These are phyloP conservation scores for Xylariaceae sp. DNA, from an alignment of 2,329 filamentous ascomycete species.

Conservation along the genomic window DNA sequence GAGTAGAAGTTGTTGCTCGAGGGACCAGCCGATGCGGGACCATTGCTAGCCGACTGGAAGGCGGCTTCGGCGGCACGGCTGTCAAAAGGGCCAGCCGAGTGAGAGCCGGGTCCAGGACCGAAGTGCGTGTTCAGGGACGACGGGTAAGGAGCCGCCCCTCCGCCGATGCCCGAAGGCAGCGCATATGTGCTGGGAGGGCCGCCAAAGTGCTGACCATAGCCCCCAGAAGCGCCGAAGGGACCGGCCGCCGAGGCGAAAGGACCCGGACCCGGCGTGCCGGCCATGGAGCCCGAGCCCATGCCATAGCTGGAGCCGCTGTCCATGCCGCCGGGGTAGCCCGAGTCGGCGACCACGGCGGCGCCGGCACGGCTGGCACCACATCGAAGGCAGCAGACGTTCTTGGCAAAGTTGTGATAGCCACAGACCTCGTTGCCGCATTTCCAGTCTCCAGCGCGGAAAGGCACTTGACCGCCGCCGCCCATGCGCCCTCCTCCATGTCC, in stretches of 20 bases:
- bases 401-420: slow-evolving; percentile 98
- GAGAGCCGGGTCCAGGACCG: slow-evolving; percentile 66
- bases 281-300: slow-evolving; percentile 84
- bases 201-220: slow-evolving; percentile 74
- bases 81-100: slow-evolving; percentile 82
- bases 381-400: slow-evolving; percentile 95
- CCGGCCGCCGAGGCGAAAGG: slow-evolving; percentile 64
- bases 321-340: slow-evolving; percentile 85
- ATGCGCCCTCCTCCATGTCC: slow-evolving; percentile 60
- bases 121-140: slow-evolving; percentile 76
- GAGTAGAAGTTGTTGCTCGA: slow-evolving; percentile 65
- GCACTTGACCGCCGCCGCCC: slow-evolving; percentile 78
- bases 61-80: slow-evolving; percentile 90
- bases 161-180: slow-evolving; percentile 77
- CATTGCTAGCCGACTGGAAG: slow-evolving; percentile 82
- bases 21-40: slow-evolving; percentile 66
- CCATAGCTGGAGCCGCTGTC: slow-evolving; percentile 75
- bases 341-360: slow-evolving; percentile 90
- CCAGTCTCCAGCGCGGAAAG: slow-evolving; percentile 98
- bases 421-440: slow-evolving; percentile 97
- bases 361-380: slow-evolving; percentile 92
- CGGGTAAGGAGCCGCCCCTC: slow-evolving; percentile 70
- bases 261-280: slow-evolving; percentile 69
- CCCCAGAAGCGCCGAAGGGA: slow-evolving; percentile 57
- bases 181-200: slow-evolving; percentile 84